Conservation (phyloP, 192 early-diverging fungal genomes). For the Spinellus fusiger region DNA sequence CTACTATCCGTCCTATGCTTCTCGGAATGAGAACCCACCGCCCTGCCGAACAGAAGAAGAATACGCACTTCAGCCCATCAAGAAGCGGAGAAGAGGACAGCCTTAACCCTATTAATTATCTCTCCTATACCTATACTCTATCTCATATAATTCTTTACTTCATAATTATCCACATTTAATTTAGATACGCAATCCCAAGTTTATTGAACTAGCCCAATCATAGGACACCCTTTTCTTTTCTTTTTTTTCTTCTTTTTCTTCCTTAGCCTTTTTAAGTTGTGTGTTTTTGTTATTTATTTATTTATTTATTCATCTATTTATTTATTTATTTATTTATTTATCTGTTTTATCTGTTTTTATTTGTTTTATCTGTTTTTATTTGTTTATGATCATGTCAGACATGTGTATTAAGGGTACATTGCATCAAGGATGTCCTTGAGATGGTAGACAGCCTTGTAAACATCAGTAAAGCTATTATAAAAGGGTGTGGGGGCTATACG, state of each 20-base stretch:
- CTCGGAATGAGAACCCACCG: background rate
- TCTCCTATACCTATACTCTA: background rate
- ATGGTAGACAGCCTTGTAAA: conserved; percentile 55
- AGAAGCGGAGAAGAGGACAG: conserved; percentile 7
- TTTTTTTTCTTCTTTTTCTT: background rate
- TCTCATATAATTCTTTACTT: background rate
- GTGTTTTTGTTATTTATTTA: background rate
- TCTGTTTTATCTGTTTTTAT: background rate
- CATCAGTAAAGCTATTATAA: conserved; percentile 85
- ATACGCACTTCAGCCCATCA: background rate
- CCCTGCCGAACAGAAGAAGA: conserved; percentile 6
- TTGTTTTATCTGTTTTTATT: background rate
- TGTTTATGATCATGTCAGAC: background rate
- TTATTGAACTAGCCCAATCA: background rate
- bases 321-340: background rate
- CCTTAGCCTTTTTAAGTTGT: background rate
- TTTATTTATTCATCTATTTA: background rate
- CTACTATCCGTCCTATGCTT: background rate
- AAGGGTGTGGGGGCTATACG: conserved; percentile 86
- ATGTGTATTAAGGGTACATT: conserved; percentile 18
- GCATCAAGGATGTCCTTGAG: conserved; percentile 47
- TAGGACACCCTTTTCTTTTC: background rate
- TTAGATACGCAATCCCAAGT: too few species aligned
- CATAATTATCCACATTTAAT: background rate
- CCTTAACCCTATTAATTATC: background rate